Base-by-base conservation (phyloP, 1,139 yeast species). In the Hyphopichia pseudoburtonii region DNA sequence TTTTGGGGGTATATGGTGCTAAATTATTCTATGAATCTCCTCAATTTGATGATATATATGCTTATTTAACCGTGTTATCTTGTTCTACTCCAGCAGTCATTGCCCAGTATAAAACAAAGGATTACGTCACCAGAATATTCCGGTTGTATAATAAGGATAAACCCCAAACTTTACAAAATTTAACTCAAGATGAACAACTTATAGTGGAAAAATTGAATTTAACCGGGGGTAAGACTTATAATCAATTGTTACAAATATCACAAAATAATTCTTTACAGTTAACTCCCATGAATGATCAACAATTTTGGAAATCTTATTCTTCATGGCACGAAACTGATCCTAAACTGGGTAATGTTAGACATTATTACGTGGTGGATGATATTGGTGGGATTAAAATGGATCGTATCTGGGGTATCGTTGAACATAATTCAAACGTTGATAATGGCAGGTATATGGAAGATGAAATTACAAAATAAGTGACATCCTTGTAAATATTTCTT, bases 311-410 rank as follows among this genome's bases (percentile, higher is more conserved):
- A n/a, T 85, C 89, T 1, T 82, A 80, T 65, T 70, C 76, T 22
- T 75, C 80, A 35, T 80, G 92, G 83, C 65, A 73, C 32, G 74
- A 74, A 31, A 52, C 47, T 11, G 73, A 72, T 27, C 54, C 61
- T 5, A 61, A 65, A 17, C 52, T 66, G 2, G 63, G 66, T 1
- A 45, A 54, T 32, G 62, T 51, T 39, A 64, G 70, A 43, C 62
- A 65, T 26, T 78, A 70, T 56, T 84, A 80, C 48, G 75, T 86
- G 3, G 77, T 74, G 7, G 95, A 86, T 52, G 83, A 86, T 46
- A 69, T 84, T 32, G 94, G 95, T 3, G 95, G 95, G 1, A 64
- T 84, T 52, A 79, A 79, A 47, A 86, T 86, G 95, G 95, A 86
- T 50, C 65, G 95, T 38, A 56, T 86, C 4, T 82, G 95, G 92